phyloP scores from a whole-genome alignment of 2,329 filamentous ascomycete genomes.

The Fusarium mundagurra region DNA sequence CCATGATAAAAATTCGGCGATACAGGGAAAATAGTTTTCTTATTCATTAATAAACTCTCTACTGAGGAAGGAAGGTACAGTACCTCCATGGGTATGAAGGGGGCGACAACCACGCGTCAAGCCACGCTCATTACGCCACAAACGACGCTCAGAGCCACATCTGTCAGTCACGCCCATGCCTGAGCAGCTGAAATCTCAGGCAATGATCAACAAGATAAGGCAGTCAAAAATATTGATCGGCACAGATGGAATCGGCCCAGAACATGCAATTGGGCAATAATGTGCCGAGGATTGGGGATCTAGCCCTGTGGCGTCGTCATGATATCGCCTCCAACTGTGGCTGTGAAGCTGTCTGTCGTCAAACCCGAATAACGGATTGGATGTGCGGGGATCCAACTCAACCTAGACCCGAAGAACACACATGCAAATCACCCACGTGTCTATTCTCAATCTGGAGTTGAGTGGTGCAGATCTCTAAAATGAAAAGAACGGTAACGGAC shows the following conservation, averaged over 20 bases:
- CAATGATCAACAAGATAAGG: slow-evolving; percentile 33
- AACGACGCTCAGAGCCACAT: background rate
- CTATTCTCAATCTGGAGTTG: slow-evolving; percentile 25
- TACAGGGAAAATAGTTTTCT: background rate
- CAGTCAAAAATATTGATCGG: background rate
- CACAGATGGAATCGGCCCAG: background rate
- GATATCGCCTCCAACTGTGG: slow-evolving; percentile 29
- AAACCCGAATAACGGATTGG: slow-evolving; percentile 1
- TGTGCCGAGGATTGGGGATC: slow-evolving; percentile 10
- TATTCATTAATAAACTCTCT: background rate
- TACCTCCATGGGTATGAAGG: background rate
- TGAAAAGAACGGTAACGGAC: slow-evolving; percentile 18
- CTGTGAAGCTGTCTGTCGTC: slow-evolving; percentile 16
- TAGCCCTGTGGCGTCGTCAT: slow-evolving; percentile 22
- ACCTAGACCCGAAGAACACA: slow-evolving; percentile 4
- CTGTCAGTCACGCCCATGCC: background rate
- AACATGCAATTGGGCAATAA: slow-evolving; percentile 1
- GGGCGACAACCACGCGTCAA: slow-evolving; percentile 34
- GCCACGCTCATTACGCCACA: slow-evolving; percentile 25
- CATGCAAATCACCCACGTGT: slow-evolving; percentile 33
- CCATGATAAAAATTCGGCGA: background rate
- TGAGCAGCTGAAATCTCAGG: background rate
- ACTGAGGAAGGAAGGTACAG: background rate
- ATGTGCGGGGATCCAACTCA: slow-evolving; percentile 6
- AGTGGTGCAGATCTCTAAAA: slow-evolving; percentile 30